Evolutionary conservation across 345 rosid species (phyloP), one percentile per base, ranked within the genome.

Genomic region (Populus euphratica): DNA sequence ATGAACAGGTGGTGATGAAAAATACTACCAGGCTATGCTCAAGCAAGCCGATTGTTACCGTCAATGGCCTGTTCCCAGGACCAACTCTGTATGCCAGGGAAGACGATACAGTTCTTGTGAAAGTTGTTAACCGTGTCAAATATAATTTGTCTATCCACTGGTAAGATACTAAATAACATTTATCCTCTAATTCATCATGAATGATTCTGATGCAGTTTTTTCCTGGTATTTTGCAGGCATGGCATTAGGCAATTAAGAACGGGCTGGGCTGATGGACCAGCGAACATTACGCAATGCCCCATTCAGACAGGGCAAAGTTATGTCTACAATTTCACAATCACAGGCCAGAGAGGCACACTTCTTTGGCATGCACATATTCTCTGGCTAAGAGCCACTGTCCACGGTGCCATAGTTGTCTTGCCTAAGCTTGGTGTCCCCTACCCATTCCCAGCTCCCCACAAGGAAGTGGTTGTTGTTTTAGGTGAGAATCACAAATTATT

Each of bases 181-280:
- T 3, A n/a, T 59, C 23, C 16, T 59, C 11, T n/a, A 59, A 59
- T 59, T 10, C 0, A 59, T 1, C 64, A 10, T 23, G 29, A 59
- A 10, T 59, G 64, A 23, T 10, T 59, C 29, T 0, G 63, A 10
- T 59, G 14, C 6, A 1, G 29, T 0, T 59, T 4, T 9, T 10
- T n/a, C 29, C 12, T 23, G 64, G 62, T 8, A 21, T 54, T 38
- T 41, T 23, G 29, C 77, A 93, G 97, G 97, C 97, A 93, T 77
- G 97, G 97, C 21, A 76, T 93, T 13, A 82, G 92, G 56, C 97
- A 93, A 23, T 64, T 88, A 72, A 81, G 94, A 43, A 93, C 91
- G 4, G 97, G 97, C 12, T 93, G 97, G 97, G 87, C 94, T 0
- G 97, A 92, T 79, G 95, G 97, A 64, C 95, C 94, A 8, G 92